Conservation (phyloP, 345 rosid genomes). For the Salix exigua region DNA sequence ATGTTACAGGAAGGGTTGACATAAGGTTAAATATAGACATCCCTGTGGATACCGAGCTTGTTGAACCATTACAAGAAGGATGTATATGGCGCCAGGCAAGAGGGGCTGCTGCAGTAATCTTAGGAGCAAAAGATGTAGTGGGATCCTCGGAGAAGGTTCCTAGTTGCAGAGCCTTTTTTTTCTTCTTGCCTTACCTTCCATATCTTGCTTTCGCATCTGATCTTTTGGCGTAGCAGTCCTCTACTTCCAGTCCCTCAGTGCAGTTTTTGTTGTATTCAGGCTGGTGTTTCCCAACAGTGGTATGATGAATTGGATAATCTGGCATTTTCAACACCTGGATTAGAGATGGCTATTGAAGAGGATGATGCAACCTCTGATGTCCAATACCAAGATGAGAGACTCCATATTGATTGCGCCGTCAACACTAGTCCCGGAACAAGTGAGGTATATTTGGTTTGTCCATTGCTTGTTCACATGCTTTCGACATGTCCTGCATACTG, state of each 20-base stretch:
- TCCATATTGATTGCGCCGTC: slow-evolving; percentile 55
- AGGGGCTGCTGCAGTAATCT: slow-evolving; percentile 62
- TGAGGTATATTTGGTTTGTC: slow-evolving; percentile 50
- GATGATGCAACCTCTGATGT: slow-evolving; percentile 25
- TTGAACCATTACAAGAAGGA: slow-evolving; percentile 73
- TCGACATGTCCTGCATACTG: neutral
- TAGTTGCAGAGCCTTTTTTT: neutral
- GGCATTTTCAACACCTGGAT: slow-evolving; percentile 53
- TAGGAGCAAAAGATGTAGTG: slow-evolving; percentile 29
- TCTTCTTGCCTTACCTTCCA: neutral
- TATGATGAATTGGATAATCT: slow-evolving; percentile 83
- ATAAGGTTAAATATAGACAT: slow-evolving; percentile 56
- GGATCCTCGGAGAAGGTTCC: slow-evolving; percentile 64
- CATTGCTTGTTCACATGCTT: neutral
- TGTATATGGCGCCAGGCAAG: slow-evolving; percentile 82
- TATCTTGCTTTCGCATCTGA: neutral
- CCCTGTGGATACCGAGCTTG: slow-evolving; percentile 62
- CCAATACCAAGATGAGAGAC: slow-evolving; percentile 35
- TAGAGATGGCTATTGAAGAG: slow-evolving; percentile 41
- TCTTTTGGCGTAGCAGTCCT: neutral
- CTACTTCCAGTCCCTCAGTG: slow-evolving; percentile 7
- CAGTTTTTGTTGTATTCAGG: slow-evolving; percentile 41
- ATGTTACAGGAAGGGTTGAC: slow-evolving; percentile 61
- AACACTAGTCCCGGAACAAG: slow-evolving; percentile 82
- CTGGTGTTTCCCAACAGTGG: slow-evolving; percentile 87